These are phyloP conservation scores for Dictyostelium capitatum DNA, from an alignment of 78 protist genomes.

Conservation along the genomic window DNA sequence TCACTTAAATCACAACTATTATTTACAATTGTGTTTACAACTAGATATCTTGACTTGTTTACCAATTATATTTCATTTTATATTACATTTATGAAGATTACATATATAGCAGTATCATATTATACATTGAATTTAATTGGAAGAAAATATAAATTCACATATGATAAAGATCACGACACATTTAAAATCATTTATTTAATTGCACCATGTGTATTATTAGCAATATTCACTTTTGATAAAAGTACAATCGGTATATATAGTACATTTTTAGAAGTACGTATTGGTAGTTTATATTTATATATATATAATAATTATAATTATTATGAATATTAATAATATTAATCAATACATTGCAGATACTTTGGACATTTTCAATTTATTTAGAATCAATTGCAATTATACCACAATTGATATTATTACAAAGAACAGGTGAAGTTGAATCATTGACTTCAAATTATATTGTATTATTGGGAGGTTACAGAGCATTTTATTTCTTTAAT, in stretches of 20 bases:
- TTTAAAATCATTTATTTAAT: conserved; percentile 86
- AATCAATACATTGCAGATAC: conserved; percentile 61
- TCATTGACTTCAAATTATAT: conserved; percentile 92
- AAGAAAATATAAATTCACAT: conserved; percentile 78
- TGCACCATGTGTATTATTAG: conserved; percentile 82
- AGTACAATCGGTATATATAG: neutral
- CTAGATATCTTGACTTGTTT: conserved; percentile 93
- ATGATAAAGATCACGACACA: conserved; percentile 89
- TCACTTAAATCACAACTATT: conserved; percentile 92
- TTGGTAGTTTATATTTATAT: neutral
- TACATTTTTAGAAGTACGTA: conserved; percentile 49
- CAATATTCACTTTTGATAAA: conserved; percentile 77
- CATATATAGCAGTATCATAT: conserved; percentile 87
- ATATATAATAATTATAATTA: neutral
- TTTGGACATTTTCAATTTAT: conserved; percentile 97
- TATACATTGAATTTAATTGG: conserved; percentile 89
- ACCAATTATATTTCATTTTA: conserved; percentile 69
- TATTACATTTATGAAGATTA: conserved; percentile 91
- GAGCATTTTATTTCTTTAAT: conserved; percentile 96
- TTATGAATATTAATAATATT: neutral
- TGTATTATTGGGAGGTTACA: conserved; percentile 90
- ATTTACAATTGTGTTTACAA: conserved; percentile 87
- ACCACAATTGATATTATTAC: conserved; percentile 96
- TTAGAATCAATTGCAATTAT: conserved; percentile 98
- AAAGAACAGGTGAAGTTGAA: conserved; percentile 91